phyloP scores from a whole-genome alignment of 106 monocot species.

The Dendrobium chrysotoxum region DNA sequence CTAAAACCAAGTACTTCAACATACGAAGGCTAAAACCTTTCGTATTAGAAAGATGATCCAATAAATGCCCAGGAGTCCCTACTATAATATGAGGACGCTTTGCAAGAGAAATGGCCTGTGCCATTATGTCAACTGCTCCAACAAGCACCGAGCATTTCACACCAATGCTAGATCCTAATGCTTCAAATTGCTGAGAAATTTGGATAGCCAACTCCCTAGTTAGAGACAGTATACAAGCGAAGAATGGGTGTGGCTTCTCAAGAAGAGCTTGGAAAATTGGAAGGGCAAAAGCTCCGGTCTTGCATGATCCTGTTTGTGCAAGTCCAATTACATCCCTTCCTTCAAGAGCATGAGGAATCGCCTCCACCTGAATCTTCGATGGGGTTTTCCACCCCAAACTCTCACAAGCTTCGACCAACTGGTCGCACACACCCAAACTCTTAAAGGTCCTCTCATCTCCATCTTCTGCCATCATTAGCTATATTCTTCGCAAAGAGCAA shows the following conservation, averaged over 20 bases:
- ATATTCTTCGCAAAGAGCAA: background rate
- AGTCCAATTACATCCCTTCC: conserved; percentile 91
- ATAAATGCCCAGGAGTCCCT: conserved; percentile 88
- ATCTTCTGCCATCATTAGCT: background rate
- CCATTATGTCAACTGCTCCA: conserved; percentile 73
- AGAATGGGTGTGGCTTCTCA: conserved; percentile 59
- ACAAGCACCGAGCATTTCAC: conserved; percentile 78
- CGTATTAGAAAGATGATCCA: conserved; percentile 93
- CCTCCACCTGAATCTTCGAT: conserved; percentile 65
- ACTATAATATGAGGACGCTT: conserved; percentile 93
- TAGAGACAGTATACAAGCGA: conserved; percentile 83
- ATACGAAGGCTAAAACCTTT: conserved; percentile 88
- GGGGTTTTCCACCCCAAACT: conserved; percentile 61
- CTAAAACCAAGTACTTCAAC: conserved; percentile 91
- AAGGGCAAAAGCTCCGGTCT: conserved; percentile 93
- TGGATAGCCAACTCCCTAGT: conserved; percentile 95
- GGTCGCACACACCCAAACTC: conserved; percentile 49
- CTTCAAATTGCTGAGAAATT: conserved; percentile 84
- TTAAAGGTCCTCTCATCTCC: conserved; percentile 36
- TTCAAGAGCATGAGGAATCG: conserved; percentile 75
- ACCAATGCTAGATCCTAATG: conserved; percentile 73
- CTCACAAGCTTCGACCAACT: conserved; percentile 68
- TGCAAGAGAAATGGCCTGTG: conserved; percentile 64
- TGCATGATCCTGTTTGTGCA: conserved; percentile 89
- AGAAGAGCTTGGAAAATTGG: conserved; percentile 90